Conservation (phyloP, 2,329 filamentous ascomycete species). For the Cercospora zeina region DNA sequence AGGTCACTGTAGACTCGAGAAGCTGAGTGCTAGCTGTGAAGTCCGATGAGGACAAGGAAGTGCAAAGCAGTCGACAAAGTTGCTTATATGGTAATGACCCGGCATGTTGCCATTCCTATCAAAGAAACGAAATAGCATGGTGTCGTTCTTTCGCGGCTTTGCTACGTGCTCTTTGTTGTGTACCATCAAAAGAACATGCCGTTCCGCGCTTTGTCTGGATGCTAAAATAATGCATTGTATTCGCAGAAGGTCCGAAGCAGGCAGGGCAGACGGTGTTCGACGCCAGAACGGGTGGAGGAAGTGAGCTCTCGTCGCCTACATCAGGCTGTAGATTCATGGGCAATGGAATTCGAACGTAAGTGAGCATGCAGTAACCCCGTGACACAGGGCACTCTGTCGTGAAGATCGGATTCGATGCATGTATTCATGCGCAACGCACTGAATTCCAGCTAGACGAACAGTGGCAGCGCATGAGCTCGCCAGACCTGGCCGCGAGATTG, state of each 20-base stretch:
- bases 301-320: not conserved
- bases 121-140: not conserved
- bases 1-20: conserved; percentile 11
- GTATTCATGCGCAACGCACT: not conserved
- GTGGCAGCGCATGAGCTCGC: not conserved
- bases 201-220: not conserved
- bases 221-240: not conserved
- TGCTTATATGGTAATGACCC: not conserved
- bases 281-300: not conserved
- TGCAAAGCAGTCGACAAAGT: not conserved
- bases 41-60: not conserved
- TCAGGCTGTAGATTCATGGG: not conserved
- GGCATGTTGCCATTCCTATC: not conserved
- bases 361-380: not conserved
- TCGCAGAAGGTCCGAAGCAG: not conserved
- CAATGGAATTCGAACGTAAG: not conserved
- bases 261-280: not conserved
- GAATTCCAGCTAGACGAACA: not conserved
- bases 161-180: not conserved
- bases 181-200: not conserved
- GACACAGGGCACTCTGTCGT: not conserved
- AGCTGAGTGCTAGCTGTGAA: not conserved
- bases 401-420: not conserved
- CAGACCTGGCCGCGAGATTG: no score
- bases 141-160: not conserved